A percentile compares a stretch with the other conserved stretches of the same genome.
Conservation (phyloP, 2,329 filamentous ascomycete genomes). For the Curvularia verruculosa region DNA sequence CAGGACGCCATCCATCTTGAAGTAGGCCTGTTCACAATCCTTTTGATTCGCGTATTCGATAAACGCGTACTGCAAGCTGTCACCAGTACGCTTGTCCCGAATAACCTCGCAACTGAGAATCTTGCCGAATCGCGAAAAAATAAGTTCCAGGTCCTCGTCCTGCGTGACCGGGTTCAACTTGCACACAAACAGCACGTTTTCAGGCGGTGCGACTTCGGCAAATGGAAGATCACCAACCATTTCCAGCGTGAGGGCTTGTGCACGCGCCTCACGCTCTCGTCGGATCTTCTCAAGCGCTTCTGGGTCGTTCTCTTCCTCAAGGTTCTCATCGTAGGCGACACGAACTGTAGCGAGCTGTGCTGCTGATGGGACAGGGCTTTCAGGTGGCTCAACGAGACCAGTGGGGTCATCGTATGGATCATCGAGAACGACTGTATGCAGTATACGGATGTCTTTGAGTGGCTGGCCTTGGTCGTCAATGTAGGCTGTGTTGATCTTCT, state of each 20-base stretch:
- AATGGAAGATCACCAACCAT: constrained; percentile 98
- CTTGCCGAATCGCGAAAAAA: constrained; percentile 95
- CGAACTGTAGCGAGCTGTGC: constrained; percentile 89
- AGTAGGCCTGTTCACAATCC: constrained; percentile 92
- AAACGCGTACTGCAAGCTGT: constrained; percentile 96
- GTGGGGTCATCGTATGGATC: constrained; percentile 87
- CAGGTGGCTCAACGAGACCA: constrained; percentile 75
- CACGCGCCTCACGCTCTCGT: constrained; percentile 86
- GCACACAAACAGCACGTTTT: constrained; percentile 98
- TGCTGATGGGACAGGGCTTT: constrained; percentile 80
- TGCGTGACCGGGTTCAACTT: constrained; percentile 97
- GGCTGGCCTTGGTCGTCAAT: constrained; percentile 85
- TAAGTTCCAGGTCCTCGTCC: constrained; percentile 91
- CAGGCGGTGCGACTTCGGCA: constrained; percentile 94
- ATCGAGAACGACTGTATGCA: constrained; percentile 89
- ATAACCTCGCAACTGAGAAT: constrained; percentile 97
- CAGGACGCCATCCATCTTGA: constrained; percentile 97
- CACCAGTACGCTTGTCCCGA: constrained; percentile 88
- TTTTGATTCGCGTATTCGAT: constrained; percentile 95
- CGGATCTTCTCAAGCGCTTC: constrained; percentile 79
- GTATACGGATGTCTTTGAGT: constrained; percentile 91
- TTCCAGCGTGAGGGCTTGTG: constrained; percentile 92
- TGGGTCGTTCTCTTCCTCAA: constrained; percentile 80
- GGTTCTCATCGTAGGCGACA: constrained; percentile 85
- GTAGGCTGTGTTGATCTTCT: constrained; percentile 91